These are phyloP conservation scores for Dipodascus albidus DNA, from an alignment of 805 yeast genomes.

Conservation along the genomic window DNA sequence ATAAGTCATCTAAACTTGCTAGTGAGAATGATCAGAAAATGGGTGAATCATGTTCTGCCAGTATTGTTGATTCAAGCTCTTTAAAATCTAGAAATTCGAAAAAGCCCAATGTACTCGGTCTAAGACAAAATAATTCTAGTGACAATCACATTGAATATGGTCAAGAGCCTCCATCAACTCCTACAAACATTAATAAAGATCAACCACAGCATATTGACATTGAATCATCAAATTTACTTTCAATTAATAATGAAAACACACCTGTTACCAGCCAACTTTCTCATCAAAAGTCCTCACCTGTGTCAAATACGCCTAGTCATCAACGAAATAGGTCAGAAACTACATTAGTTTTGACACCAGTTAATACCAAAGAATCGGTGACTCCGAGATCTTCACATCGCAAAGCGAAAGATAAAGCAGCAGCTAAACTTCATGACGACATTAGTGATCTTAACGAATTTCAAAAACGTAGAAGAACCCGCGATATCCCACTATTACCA, in stretches of 20 bases:
- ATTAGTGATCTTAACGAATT: slow-evolving; percentile 58
- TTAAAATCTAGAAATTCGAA: background rate
- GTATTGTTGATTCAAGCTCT: too few species aligned
- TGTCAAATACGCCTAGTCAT: background rate
- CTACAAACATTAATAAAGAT: background rate
- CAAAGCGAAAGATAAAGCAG: slow-evolving; percentile 54
- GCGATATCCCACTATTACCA: slow-evolving; percentile 29
- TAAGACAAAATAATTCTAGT: background rate
- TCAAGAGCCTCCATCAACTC: background rate
- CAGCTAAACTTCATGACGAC: slow-evolving; percentile 50
- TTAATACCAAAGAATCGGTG: background rate
- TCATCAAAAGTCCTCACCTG: background rate
- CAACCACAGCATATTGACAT: too few species aligned
- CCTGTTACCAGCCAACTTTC: background rate
- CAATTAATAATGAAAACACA: background rate
- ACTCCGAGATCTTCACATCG: slow-evolving; percentile 1
- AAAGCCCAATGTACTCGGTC: background rate
- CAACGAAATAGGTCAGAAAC: background rate
- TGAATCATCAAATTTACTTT: background rate
- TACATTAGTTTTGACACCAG: background rate
- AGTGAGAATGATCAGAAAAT: too few species aligned
- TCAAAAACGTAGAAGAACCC: slow-evolving; percentile 41
- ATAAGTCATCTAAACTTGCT: too few species aligned
- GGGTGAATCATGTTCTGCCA: too few species aligned
- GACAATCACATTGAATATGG: background rate